Evolutionary conservation across 306 rosid genomes (phyloP).

Genomic region (Oemleria cerasiformis): DNA sequence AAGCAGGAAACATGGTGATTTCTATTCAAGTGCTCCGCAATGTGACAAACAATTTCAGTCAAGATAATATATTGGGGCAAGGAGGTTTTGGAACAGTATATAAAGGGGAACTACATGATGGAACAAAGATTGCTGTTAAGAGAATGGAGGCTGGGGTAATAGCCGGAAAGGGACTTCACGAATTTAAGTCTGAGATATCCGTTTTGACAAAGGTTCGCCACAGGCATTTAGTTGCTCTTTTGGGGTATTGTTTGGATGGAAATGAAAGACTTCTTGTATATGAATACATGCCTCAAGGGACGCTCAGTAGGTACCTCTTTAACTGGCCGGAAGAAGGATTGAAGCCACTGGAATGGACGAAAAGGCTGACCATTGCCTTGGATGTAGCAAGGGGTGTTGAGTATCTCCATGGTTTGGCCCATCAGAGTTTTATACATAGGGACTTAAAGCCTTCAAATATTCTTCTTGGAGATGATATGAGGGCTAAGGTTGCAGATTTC

Average conservation of each 20-base stretch:
- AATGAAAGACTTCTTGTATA: slow-evolving; percentile 83
- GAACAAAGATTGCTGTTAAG: slow-evolving; percentile 80
- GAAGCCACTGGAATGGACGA: slow-evolving; percentile 71
- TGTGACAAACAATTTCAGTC: slow-evolving; percentile 71
- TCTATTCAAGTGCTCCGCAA: slow-evolving; percentile 80
- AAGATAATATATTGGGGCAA: slow-evolving; percentile 69
- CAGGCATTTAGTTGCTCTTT: slow-evolving; percentile 83
- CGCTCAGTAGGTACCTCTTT: slow-evolving; percentile 74
- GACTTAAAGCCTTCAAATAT: slow-evolving; percentile 92
- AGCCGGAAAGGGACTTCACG: slow-evolving; percentile 66
- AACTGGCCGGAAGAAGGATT: slow-evolving; percentile 85
- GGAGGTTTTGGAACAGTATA: slow-evolving; percentile 87
- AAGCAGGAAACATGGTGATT: slow-evolving; percentile 90
- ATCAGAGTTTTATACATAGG: slow-evolving; percentile 89
- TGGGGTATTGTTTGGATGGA: slow-evolving; percentile 92
- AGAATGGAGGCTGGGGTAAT: slow-evolving; percentile 86
- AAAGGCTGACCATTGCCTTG: slow-evolving; percentile 68
- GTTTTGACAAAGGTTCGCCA: slow-evolving; percentile 92
- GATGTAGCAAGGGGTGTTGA: slow-evolving; percentile 95
- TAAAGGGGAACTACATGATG: slow-evolving; percentile 85
- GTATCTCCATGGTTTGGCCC: slow-evolving; percentile 91
- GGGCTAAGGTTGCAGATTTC: slow-evolving; percentile 91
- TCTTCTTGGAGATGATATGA: slow-evolving; percentile 95
- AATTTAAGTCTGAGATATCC: slow-evolving; percentile 82
- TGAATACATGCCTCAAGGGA: slow-evolving; percentile 94